Percentiles rank a stretch among this genome's conserved stretches.
These are phyloP conservation scores for Microbotryum intermedium DNA, from an alignment of 1,284 basidiomycete genomes.

Conservation along the genomic window DNA sequence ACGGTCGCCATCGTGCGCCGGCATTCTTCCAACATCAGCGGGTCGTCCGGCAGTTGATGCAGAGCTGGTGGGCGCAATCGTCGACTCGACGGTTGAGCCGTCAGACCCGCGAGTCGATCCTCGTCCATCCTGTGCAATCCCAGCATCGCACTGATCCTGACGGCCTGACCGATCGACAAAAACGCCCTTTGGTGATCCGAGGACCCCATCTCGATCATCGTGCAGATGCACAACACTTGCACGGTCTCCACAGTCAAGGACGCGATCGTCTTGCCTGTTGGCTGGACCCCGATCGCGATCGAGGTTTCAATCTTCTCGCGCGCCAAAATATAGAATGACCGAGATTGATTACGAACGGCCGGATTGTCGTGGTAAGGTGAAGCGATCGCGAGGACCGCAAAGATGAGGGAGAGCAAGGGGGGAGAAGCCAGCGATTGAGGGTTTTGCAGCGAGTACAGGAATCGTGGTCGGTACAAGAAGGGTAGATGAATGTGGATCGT, in stretches of 20 bases:
- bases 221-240: slow-evolving; percentile 19
- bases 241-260: slow-evolving; percentile 27
- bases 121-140: slow-evolving; percentile 29
- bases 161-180: slow-evolving; percentile 23
- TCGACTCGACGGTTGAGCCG: slow-evolving; percentile 7
- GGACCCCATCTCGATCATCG: slow-evolving; percentile 24
- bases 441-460: slow-evolving; percentile 25
- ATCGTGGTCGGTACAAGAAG: slow-evolving; percentile 27
- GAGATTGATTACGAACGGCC: neutral
- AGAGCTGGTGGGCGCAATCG: slow-evolving; percentile 25
- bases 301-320: slow-evolving; percentile 18
- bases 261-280: neutral
- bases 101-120: slow-evolving; percentile 13
- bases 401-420: slow-evolving; percentile 24
- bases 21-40: slow-evolving; percentile 28
- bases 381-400: slow-evolving; percentile 22
- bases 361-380: slow-evolving; percentile 23
- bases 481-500: slow-evolving; percentile 25
- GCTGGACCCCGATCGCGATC: slow-evolving; percentile 12
- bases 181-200: slow-evolving; percentile 27
- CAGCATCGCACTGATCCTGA: slow-evolving; percentile 25
- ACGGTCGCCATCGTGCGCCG: slow-evolving; percentile 28
- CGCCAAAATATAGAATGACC: slow-evolving; percentile 16
- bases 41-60: slow-evolving; percentile 22
- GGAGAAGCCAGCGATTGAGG: slow-evolving; percentile 17